Evolutionary conservation across 129 eudicot species (phyloP), one percentile per base, ranked within the genome.

Genomic region (Mikania micrantha): DNA sequence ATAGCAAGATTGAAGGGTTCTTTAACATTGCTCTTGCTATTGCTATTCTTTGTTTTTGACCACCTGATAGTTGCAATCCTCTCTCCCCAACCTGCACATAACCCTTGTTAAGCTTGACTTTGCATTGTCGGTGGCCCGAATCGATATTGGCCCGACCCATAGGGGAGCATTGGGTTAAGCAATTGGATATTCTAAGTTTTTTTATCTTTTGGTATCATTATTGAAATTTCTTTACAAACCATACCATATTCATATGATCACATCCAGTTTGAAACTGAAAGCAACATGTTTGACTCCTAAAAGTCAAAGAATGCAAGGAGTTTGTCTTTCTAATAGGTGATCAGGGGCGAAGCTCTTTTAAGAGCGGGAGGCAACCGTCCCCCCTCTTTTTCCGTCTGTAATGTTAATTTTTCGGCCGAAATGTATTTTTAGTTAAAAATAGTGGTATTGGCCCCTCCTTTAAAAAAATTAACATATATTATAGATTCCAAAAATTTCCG

Each of bases 21-120:
- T 94, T 94, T 11, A 94, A 80, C 97, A 94, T 94, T 41, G 99
- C 99, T 68, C 97, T 74, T 17, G 99, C 97, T 15, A 94, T 94
- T 4, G 99, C 99, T 16, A 90, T 87, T 61, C 99, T 82, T 72
- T 94, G 99, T 69, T 94, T 94, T 65, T 94, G 99, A 60, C 99
- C 99, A 13, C 99, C 99, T 0, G 99, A 94, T 31, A 94, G 85
- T 54, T 94, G 99, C 67, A 90, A 54, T 19, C 99, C 99, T 57
- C 99, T 90, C 72, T 90, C 99, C 60, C 99, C 99, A 28, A 90
- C 99, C 99, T 94, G 79, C 74, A 54, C 34, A 48, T 12, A 42
- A 13, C 5, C 62, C 1, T 56, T 13, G 20, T 27, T 56, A 56
- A 56, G 19, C 0, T 7, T 22, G 16, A 21, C 29, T 3, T 9